Percentiles rank a stretch among this genome's conserved stretches.
phyloP scores from a whole-genome alignment of 2,329 filamentous ascomycete genomes.

The Ascocoryne sarcoides region DNA sequence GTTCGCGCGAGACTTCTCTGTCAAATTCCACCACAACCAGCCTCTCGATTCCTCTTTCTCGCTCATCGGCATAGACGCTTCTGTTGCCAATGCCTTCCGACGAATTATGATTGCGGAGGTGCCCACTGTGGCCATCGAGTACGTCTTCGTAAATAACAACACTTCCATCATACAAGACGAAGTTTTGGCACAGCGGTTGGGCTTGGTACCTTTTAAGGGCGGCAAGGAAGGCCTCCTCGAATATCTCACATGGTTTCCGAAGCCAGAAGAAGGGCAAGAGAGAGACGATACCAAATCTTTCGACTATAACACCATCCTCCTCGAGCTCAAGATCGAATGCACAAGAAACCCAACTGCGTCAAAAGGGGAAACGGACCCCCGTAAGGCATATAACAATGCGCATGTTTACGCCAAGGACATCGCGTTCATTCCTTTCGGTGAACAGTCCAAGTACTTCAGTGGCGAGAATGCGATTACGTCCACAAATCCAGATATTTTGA shows the following conservation, averaged over 20 bases:
- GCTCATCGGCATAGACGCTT: conserved; percentile 82
- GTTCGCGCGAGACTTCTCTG: conserved; percentile 57
- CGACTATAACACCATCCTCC: conserved; percentile 81
- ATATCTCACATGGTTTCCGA: conserved; percentile 75
- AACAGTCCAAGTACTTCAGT: conserved; percentile 60
- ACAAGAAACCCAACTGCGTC: conserved; percentile 67
- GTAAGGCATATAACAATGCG: conserved; percentile 76
- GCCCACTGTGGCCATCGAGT: conserved; percentile 88
- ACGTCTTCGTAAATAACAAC: conserved; percentile 90
- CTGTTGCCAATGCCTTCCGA: conserved; percentile 93
- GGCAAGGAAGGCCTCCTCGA: conserved; percentile 64
- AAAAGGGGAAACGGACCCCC: conserved; percentile 67
- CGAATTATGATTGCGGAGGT: conserved; percentile 94
- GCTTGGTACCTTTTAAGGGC: conserved; percentile 82
- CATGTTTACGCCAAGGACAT: conserved; percentile 76
- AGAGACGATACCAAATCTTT: conserved; percentile 45
- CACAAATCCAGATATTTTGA: conserved; percentile 83
- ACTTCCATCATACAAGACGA: conserved; percentile 97
- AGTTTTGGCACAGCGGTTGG: conserved; percentile 82
- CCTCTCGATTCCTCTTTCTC: conserved; percentile 77
- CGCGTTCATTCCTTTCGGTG: conserved; percentile 65
- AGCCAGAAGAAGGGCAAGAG: conserved; percentile 54
- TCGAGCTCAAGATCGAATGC: conserved; percentile 72
- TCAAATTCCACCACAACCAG: conserved; percentile 71
- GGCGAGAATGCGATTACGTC: conserved; percentile 62